phyloP scores from a whole-genome alignment of 2,329 filamentous ascomycete genomes.

The Alternaria brassicae region DNA sequence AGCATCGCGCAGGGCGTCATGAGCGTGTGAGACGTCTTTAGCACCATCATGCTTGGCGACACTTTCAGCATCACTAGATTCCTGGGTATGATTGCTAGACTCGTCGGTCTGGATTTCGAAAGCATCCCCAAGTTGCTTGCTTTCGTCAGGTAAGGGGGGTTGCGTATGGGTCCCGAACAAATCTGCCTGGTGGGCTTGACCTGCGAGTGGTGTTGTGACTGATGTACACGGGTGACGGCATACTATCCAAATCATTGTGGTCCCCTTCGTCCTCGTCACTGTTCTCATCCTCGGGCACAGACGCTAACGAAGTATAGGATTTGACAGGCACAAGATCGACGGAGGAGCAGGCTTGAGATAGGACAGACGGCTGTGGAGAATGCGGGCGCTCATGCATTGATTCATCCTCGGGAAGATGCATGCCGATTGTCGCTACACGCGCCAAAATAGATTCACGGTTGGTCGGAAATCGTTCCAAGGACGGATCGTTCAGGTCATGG shows the following conservation, averaged over 20 bases:
- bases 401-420: constrained; percentile 38
- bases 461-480: constrained; percentile 40
- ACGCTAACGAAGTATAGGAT: constrained; percentile 37
- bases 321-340: constrained; percentile 37
- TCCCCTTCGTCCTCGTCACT: constrained; percentile 31
- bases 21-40: constrained; percentile 15
- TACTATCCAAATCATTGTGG: constrained; percentile 20
- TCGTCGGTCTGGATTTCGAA: constrained; percentile 5
- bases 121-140: constrained; percentile 20
- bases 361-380: constrained; percentile 34
- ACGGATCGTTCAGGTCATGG: constrained; percentile 35
- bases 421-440: constrained; percentile 37
- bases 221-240: constrained; percentile 30
- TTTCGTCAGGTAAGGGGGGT: constrained; percentile 25
- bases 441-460: constrained; percentile 38
- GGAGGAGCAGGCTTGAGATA: constrained; percentile 43
- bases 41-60: constrained; percentile 26
- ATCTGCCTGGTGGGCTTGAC: constrained; percentile 4
- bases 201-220: constrained; percentile 8
- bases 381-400: constrained; percentile 19
- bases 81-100: constrained; percentile 1
- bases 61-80: constrained; percentile 25
- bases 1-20: constrained; percentile 19
- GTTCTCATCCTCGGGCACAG: constrained; percentile 33
- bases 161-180: constrained; percentile 21